Evolutionary conservation across 345 rosid genomes (phyloP), one percentile per base, ranked within the genome.

Genomic region (Cardiospermum halicacabum): DNA sequence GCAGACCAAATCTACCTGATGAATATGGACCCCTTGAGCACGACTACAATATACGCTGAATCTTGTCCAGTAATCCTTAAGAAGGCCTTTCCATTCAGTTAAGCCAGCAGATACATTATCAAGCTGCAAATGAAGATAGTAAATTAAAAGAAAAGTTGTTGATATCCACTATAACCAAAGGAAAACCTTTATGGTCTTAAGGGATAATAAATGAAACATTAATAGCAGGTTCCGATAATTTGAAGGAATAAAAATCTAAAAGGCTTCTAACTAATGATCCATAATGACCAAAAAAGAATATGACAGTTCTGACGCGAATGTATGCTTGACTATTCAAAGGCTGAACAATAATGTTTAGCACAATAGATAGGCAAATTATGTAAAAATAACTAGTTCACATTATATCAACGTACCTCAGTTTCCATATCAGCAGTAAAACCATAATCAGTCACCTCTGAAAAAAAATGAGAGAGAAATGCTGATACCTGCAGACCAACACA

Each of bases 381-480:
- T n/a, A 47, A 72, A n/a, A n/a, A n/a, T 39, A 42, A 58, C 21
- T 32, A 34, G 16, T 27, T 22, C 31, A 58, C 21, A 39, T 7
- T 36, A 37, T 34, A 67, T 42, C 22, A 69, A 68, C 53, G 81
- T 77, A 94, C 97, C 91, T 94, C 96, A 32, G 84, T 77, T 82
- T 94, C 99, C 99, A 91, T 87, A 74, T 91, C 99, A 73, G 99
- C 96, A 56, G 99, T 94, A 70, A 94, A 94, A 80, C 97, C 85
- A 71, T 87, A 91, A 78, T 94, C 97, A 25, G 92, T 83, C 72
- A 91, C 91, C 84, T 94, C 99, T 0, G 95, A 76, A 76, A 94
- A 94, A 76, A 85, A 78, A 71, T 91, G 77, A 37, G 89, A 75
- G 59, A 94, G 97, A 78, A 91, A 94, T 72, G 99, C 99, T 48